Evolutionary conservation across 176 grass and related monocot species (phyloP), one percentile per base, ranked within the genome.

Genomic region (Bonia amplexicaulis): DNA sequence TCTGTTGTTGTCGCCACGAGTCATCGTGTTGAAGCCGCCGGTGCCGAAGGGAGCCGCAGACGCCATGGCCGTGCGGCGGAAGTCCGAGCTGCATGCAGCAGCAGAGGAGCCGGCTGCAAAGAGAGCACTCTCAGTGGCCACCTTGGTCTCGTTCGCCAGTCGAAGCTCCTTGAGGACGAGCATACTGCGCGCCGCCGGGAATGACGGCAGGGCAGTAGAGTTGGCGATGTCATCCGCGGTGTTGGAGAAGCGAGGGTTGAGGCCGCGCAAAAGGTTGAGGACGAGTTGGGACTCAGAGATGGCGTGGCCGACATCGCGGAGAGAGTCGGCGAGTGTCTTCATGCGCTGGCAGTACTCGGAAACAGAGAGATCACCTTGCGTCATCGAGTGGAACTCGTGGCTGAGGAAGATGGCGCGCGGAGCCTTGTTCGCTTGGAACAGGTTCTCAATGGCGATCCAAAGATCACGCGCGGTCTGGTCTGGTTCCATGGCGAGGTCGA

Each of bases 21-120:
- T 0, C 1, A 22, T 2, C 1, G 12, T 1, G 0, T 0, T 9
- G 6, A 6, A 9, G 54, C 2, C 1, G 3, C 12, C 6, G 13
- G 22, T 1, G 1, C 12, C 13, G 12, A 22, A 44, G 2, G 37
- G 0, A 1, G 12, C 0, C 0, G 3, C 0, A 3, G 12, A 2
- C 0, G 2, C 0, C 2, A 1, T 57, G 2, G 0, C 0, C 10
- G 7, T 1, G 16, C 7, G 57, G 0, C 31, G 16, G 12, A 4
- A 0, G 0, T 17, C 17, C 2, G 6, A 54, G 17, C 52, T 0
- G 19, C 17, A 55, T 2, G 19, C 0, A 0, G 8, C 2, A 3
- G 22, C 2, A 3, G 26, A n/a, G 0, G 53, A 55, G 53, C 53
- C 6, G 0, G 6, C 48, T 0, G 5, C 22, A 5, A 45, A 1